A percentile compares a stretch with the other conserved stretches of the same genome.
Conservation (phyloP, 306 rosid species). For the Acacia crassicarpa region DNA sequence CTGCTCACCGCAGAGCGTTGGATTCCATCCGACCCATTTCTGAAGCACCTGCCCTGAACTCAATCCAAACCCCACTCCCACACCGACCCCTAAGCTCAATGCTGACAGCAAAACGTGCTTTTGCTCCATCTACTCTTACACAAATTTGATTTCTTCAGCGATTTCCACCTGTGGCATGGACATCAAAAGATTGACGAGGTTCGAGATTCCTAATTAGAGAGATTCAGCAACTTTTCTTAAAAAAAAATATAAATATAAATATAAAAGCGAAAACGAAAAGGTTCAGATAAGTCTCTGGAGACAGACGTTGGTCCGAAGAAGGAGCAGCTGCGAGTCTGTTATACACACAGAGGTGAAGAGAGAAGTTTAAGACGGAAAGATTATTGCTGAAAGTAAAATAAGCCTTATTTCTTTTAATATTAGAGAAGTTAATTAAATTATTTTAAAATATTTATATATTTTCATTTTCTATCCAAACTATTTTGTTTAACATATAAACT, state of each 20-base stretch:
- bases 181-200: slow-evolving; percentile 15
- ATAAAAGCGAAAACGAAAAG: not conserved
- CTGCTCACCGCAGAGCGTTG: slow-evolving; percentile 63
- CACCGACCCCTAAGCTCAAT: slow-evolving; percentile 92
- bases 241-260: too few species aligned
- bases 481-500: too few species aligned
- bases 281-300: not conserved
- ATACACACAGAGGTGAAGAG: too few species aligned
- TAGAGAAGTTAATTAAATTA: too few species aligned
- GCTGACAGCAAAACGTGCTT: slow-evolving; percentile 89
- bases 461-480: too few species aligned
- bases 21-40: slow-evolving; percentile 79
- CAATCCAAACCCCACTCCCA: slow-evolving; percentile 90
- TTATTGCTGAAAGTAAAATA: too few species aligned
- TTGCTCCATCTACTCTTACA: slow-evolving; percentile 68
- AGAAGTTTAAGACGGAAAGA: too few species aligned
- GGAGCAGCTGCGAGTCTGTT: not conserved
- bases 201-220: not conserved
- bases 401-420: too few species aligned
- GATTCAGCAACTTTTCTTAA: not conserved
- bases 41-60: slow-evolving; percentile 78
- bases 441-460: too few species aligned
- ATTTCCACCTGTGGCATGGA: slow-evolving; percentile 28
- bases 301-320: not conserved
- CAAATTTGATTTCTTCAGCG: not conserved